Conservation (phyloP, 495 filamentous ascomycete species). For the Antarctomyces pellizariae region DNA sequence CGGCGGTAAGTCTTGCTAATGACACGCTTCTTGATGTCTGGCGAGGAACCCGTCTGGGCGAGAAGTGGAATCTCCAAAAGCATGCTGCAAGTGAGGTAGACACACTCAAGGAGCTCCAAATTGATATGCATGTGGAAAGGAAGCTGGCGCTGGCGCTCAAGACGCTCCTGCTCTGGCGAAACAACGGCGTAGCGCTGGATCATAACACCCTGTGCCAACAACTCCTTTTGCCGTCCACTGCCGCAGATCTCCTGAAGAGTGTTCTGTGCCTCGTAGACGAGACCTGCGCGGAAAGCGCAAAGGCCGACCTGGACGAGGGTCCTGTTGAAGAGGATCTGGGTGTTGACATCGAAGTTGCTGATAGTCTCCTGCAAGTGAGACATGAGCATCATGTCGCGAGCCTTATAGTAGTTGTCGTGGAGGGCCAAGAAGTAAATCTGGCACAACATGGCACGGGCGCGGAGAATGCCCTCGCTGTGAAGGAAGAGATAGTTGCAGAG, state of each 20-base stretch:
- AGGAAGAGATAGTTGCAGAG: conserved; percentile 88
- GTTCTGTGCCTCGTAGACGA: conserved; percentile 92
- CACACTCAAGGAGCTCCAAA: conserved; percentile 89
- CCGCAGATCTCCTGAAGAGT: conserved; percentile 95
- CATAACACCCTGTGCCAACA: conserved; percentile 92
- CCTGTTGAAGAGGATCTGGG: conserved; percentile 96
- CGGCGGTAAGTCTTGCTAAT: conserved; percentile 99
- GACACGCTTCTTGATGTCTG: conserved; percentile 89
- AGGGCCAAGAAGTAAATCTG: conserved; percentile 96
- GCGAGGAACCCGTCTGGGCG: conserved; percentile 84
- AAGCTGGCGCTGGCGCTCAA: conserved; percentile 87
- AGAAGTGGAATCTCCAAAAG: conserved; percentile 93
- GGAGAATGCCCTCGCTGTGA: conserved; percentile 83
- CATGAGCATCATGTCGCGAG: conserved; percentile 98
- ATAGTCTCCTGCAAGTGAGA: conserved; percentile 97
- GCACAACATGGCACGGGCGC: conserved; percentile 90
- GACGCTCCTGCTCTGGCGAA: conserved; percentile 86
- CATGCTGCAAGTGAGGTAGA: conserved; percentile 97
- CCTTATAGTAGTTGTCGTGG: conserved; percentile 90
- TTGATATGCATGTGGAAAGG: conserved; percentile 99
- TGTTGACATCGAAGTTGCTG: conserved; percentile 79
- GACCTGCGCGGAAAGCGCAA: conserved; percentile 88
- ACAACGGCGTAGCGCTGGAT: conserved; percentile 90
- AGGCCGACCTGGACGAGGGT: conserved; percentile 95
- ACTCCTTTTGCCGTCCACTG: conserved; percentile 88